Base-by-base conservation (phyloP, 2,329 filamentous ascomycete genomes). In the Gnomoniopsis sp. region DNA sequence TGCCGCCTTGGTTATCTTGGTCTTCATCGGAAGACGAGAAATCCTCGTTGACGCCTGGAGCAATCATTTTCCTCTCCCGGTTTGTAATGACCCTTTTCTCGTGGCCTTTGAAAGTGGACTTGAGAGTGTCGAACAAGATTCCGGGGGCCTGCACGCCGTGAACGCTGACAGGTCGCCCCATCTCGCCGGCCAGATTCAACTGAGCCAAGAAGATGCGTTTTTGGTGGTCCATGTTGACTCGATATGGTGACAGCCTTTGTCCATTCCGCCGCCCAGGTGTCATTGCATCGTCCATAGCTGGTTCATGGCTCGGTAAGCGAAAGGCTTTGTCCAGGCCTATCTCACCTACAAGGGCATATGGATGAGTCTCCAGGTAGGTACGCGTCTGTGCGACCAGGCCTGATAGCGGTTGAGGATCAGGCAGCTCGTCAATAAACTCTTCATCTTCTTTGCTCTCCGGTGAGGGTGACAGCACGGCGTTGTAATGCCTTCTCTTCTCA, bases 81-180 rank as follows among this genome's bases (percentile, higher is more conserved):
- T 82, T 84, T 53, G 85, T 87, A 8, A 84, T 67, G 0, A 87
- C 77, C 58, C 82, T 76, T 57, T 76, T 82, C 72, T 93, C 88
- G 63, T 88, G 78, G 0, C 89, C 89, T 68, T 85, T 85, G 88
- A 89, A 93, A 12, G 83, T 79, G 50, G 81, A 78, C 4, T 82
- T 75, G 21, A 93, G 74, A 0, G 83, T 80, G 15, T 90, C 85
- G 60, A 86, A 86, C 2, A 95, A 69, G 2, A 87, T 69, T 0
- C 90, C 90, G 63, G 92, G 90, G 0, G 88, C 88, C 67, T 91
- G 88, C 1, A 93, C 90, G 36, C 89, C 88, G 66, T 89, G 90
- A 1, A 89, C 80, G 56, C 83, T 91, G 4, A 88, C 87, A 0
- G 87, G 80, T 3, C 88, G 79, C 3, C 78, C 75, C 71, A 88